Evolutionary conservation across 768 basidiomycete species (phyloP), one percentile per base, ranked within the genome.

Genomic region (Trichaptum fuscoviolaceum): DNA sequence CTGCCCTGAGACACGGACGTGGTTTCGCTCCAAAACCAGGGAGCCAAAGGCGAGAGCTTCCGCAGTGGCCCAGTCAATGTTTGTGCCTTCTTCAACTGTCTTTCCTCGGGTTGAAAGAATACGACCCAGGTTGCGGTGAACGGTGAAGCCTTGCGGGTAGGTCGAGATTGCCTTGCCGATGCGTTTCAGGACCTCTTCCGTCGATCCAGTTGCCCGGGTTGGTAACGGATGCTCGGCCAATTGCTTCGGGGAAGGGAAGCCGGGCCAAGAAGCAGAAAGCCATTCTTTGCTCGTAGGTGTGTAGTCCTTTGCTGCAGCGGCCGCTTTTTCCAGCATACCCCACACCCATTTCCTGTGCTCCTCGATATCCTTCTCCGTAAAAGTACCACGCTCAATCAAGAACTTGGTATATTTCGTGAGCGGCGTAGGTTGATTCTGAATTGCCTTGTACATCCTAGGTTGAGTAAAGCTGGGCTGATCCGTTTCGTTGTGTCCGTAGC

Each of bases 281-380:
- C 97, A 99, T 75, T 99, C 97, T 75, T 95, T 93, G 72, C 87
- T 86, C 3, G 94, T 91, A 15, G 97, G 95, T 57, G 95, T 88
- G 77, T 99, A 99, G 75, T 98, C 94, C 81, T 98, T 97, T 15
- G 93, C 84, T 9, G 86, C 94, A n/a, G 85, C 87, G n/a, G 92
- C 88, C 8, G 97, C 95, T 78, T 90, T 96, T 79, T 99, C 97
- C 66, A 99, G 83, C 93, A 96, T 96, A 35, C 95, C 94, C 95
- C 95, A 97, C 2, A 99, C 97, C 97, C 97, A 99, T 72, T 91
- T 92, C 84, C 94, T 95, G 83, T 99, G 97, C 74, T 98, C 96
- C 75, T 96, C 95, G 64, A 98, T 93, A 73, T 99, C 96, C 78
- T 91, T 89, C 77, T 94, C 91, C 35, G 95, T 96, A 77, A 99